Evolutionary conservation across 352 stramenopile genomes (phyloP).

Genomic region (Phytophthora sp.): DNA sequence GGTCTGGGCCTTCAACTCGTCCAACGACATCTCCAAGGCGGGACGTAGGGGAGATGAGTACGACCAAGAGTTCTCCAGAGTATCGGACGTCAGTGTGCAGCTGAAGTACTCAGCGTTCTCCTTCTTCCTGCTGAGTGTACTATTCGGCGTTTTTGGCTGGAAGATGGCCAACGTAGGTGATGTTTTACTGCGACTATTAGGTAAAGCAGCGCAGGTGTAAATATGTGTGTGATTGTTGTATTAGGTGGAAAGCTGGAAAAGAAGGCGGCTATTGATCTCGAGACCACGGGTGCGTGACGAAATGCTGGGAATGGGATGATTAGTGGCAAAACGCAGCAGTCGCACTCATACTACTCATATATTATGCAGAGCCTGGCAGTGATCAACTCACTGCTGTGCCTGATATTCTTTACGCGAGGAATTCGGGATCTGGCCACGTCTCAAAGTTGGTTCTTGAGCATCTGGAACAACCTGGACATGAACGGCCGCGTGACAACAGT

Average conservation of each 20-base stretch:
- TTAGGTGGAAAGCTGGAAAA: conserved; percentile 81
- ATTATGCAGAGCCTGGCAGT: conserved; percentile 68
- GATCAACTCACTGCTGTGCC: conserved; percentile 80
- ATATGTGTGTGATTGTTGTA: background rate
- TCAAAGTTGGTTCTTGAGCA: conserved; percentile 86
- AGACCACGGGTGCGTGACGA: conserved; percentile 58
- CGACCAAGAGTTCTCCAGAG: conserved; percentile 83
- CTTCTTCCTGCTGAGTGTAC: conserved; percentile 79
- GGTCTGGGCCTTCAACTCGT: conserved; percentile 88
- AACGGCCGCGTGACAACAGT: conserved; percentile 82
- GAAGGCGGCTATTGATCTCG: conserved; percentile 72
- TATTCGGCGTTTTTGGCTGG: conserved; percentile 89
- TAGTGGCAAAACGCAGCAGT: background rate
- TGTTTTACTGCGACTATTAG: background rate
- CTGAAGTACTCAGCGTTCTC: conserved; percentile 84
- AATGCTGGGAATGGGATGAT: background rate
- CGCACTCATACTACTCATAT: conserved; percentile 2
- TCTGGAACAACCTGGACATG: conserved; percentile 89
- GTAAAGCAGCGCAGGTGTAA: background rate
- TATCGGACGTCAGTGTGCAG: conserved; percentile 80
- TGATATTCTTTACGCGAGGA: conserved; percentile 86
- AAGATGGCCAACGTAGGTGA: conserved; percentile 79
- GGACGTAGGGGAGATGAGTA: conserved; percentile 74
- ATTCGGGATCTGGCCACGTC: conserved; percentile 80
- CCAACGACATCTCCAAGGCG: conserved; percentile 80